These are phyloP conservation scores for Chlorella sp. DNA, from an alignment of 139 green algal genomes.

Conservation along the genomic window DNA sequence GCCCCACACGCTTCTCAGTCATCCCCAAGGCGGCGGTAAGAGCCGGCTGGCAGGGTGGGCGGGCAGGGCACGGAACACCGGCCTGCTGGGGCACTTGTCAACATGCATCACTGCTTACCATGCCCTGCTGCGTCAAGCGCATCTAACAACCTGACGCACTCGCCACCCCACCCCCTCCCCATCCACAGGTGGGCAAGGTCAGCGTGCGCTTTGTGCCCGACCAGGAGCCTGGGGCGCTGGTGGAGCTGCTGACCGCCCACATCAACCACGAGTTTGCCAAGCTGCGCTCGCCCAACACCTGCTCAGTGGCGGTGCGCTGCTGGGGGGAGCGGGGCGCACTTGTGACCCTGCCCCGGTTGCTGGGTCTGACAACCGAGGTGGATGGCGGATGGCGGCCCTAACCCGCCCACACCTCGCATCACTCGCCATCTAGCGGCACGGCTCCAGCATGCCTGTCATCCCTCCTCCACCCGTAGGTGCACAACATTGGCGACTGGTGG, in stretches of 20 bases:
- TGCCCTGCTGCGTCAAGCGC: too few species aligned
- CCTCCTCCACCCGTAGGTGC: constrained; percentile 46
- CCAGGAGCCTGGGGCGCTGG: constrained; percentile 49
- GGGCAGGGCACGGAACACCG: too few species aligned
- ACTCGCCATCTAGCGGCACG: too few species aligned
- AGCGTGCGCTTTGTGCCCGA: constrained; percentile 80
- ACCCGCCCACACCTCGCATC: too few species aligned
- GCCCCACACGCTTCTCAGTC: constrained; percentile 93
- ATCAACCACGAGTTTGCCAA: constrained; percentile 84
- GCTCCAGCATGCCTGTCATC: too few species aligned
- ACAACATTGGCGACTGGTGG: constrained; percentile 92
- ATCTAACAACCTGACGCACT: too few species aligned
- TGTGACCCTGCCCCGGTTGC: background rate
- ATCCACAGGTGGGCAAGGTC: constrained; percentile 76
- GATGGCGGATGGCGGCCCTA: too few species aligned
- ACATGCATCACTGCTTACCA: too few species aligned
- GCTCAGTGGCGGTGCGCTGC: constrained; percentile 60
- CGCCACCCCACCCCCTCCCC: background rate
- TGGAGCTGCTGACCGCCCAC: constrained; percentile 70
- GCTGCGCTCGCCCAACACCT: constrained; percentile 82
- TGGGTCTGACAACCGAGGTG: too few species aligned
- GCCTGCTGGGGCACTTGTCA: background rate
- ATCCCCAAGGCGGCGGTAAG: constrained; percentile 74
- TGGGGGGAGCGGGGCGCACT: background rate
- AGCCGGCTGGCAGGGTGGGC: too few species aligned